Evolutionary conservation across 1,139 yeast species (phyloP), one percentile per base, ranked within the genome.

Genomic region (Nakaseomyces kungkrabaensis): DNA sequence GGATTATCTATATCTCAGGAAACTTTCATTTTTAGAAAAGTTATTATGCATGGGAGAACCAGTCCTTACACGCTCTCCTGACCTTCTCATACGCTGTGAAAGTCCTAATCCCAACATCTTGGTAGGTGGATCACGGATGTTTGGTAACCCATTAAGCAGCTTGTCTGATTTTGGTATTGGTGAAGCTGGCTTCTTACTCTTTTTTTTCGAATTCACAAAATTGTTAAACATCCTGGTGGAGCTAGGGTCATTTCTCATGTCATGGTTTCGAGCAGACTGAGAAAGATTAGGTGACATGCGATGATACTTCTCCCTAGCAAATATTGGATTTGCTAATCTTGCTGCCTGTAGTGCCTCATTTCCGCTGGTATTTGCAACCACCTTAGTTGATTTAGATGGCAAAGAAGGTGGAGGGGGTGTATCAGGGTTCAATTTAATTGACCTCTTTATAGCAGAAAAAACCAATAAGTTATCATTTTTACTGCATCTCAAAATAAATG

Each of bases 141-240:
- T 51, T 3, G 72, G 72, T 25, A 70, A 54, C 2, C 73, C 73
- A 54, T 68, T 67, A 1, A 63, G 52, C 26, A 66, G 48, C 36
- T 59, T 63, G 4, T 60, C 54, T 11, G 63, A 58, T 4, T 56
- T 46, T 3, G 67, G 67, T 8, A 64, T 61, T 7, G 65, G 62
- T 11, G 25, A 27, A 1, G 25, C 25, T 32, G 55, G 52, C 1
- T 55, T 62, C 8, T 54, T 50, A 17, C 51, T 49, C 38, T 56
- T 63, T 43, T 64, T 67, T 43, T 62, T 63, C 3, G 63, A 52
- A 37, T 51, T 60, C 4, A 69, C 67, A 46, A 67, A 60, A 9
- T 61, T 61, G 42, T 65, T 66, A 46, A 70, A 64, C 52, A 69
- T 59, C 31, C 68, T 56, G 10, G 33, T 41, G 25, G 33, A 27